A percentile compares a stretch with the other conserved stretches of the same genome.
Conservation (phyloP, 805 yeast species). For the Wickerhamiella allomyrinae region DNA sequence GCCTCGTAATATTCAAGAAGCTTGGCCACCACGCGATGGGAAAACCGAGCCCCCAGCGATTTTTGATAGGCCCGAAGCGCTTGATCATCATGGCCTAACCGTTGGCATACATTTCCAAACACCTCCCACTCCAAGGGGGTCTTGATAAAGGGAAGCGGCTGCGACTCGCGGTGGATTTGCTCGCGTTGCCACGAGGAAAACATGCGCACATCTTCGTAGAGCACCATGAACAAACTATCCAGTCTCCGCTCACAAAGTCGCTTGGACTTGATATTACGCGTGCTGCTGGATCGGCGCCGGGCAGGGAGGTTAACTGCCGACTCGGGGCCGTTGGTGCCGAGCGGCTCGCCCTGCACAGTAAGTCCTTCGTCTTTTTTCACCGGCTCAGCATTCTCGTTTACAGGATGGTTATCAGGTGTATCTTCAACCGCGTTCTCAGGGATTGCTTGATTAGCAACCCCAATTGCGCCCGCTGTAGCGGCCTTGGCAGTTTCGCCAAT, state of each 20-base stretch:
- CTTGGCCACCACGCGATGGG: constrained; percentile 65
- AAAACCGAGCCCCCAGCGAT: constrained; percentile 61
- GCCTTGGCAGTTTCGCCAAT: neutral
- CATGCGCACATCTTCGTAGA: constrained; percentile 52
- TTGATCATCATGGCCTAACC: constrained; percentile 71
- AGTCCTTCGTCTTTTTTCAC: neutral
- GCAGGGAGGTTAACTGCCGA: neutral
- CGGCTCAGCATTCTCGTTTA: neutral
- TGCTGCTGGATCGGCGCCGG: neutral
- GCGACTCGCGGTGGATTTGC: constrained; percentile 74
- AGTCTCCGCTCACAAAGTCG: constrained; percentile 66
- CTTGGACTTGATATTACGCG: constrained; percentile 27
- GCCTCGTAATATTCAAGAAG: constrained; percentile 44
- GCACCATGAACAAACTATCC: constrained; percentile 53
- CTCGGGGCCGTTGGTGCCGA: neutral
- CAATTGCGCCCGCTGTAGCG: neutral
- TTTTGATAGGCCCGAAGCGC: constrained; percentile 72
- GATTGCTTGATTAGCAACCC: neutral
- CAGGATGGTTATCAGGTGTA: neutral
- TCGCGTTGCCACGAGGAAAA: constrained; percentile 94
- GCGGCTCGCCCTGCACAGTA: neutral
- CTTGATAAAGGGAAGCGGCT: constrained; percentile 64
- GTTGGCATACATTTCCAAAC: constrained; percentile 68
- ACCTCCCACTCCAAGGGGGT: constrained; percentile 85
- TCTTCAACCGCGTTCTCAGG: neutral